Evolutionary conservation across 805 yeast genomes (phyloP).

Genomic region (Metschnikowia hibisci): DNA sequence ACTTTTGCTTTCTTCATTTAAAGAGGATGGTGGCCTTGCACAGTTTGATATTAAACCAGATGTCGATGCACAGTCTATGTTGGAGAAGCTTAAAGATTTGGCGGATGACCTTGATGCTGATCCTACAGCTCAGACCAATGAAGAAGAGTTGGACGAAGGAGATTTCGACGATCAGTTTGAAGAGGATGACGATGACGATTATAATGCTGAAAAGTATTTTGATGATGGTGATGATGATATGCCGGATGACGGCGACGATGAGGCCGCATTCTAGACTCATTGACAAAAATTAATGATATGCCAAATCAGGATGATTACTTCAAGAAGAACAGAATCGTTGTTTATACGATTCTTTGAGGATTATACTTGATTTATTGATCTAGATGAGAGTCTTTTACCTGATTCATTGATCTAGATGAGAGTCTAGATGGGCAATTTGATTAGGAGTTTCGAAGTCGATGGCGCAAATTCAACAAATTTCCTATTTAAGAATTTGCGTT

Average conservation of each 20-base stretch:
- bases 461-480: too few relatives aligned
- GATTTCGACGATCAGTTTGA: conserved; percentile 67
- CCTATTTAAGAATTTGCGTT: too few relatives aligned
- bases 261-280: conserved; percentile 56
- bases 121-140: conserved; percentile 41
- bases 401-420: too few relatives aligned
- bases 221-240: conserved; percentile 69
- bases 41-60: conserved; percentile 30
- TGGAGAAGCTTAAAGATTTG: conserved; percentile 36
- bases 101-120: conserved; percentile 45
- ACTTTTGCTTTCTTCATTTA: conserved; percentile 41
- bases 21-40: conserved; percentile 36
- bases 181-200: conserved; percentile 74
- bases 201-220: conserved; percentile 75
- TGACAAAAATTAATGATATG: too few relatives aligned
- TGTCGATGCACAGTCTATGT: conserved; percentile 32
- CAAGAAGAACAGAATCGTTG: too few relatives aligned
- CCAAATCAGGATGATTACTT: too few relatives aligned
- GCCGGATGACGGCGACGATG: conserved; percentile 61
- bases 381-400: too few relatives aligned
- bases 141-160: conserved; percentile 37
- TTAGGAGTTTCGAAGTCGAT: too few relatives aligned
- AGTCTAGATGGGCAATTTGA: too few relatives aligned
- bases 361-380: too few relatives aligned
- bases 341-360: too few relatives aligned